Percentiles rank a stretch among this genome's conserved stretches.
Conservation (phyloP, 2,329 filamentous ascomycete genomes). For the Diaporthe sp. region DNA sequence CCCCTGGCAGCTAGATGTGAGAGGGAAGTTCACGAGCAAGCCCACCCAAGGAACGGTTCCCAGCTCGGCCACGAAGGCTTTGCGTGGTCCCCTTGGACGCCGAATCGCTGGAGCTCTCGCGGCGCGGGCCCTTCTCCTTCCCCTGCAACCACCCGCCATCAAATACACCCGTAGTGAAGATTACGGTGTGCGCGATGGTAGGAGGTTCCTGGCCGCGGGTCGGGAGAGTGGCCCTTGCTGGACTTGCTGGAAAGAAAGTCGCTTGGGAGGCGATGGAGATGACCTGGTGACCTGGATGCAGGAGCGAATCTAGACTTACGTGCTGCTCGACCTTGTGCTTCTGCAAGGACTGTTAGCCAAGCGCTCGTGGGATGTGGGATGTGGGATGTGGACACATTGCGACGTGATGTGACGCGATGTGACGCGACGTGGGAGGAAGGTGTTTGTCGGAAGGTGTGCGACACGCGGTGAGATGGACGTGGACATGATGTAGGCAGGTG, state of each 20-base stretch:
- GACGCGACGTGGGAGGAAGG: background rate
- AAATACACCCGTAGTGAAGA: background rate
- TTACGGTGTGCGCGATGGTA: background rate
- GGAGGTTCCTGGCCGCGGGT: background rate
- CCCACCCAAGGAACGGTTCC: constrained; percentile 1
- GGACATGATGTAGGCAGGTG: background rate
- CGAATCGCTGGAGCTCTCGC: background rate
- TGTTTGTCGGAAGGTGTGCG: background rate
- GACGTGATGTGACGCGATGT: background rate
- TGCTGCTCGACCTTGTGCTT: background rate
- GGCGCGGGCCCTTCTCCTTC: background rate
- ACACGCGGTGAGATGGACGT: no score
- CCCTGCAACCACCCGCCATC: background rate
- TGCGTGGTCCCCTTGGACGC: constrained; percentile 2
- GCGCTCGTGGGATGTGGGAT: background rate
- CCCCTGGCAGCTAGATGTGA: constrained; percentile 9
- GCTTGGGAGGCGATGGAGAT: background rate
- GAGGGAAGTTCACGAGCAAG: constrained; percentile 5
- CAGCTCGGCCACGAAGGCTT: background rate
- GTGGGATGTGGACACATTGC: background rate
- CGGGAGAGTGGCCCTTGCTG: background rate
- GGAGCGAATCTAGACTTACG: background rate
- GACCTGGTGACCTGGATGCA: constrained; percentile 4
- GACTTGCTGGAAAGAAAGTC: background rate
- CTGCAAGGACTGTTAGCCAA: background rate